Evolutionary conservation across 2,329 filamentous ascomycete genomes (phyloP).

Genomic region (Magnaporthales sp.): DNA sequence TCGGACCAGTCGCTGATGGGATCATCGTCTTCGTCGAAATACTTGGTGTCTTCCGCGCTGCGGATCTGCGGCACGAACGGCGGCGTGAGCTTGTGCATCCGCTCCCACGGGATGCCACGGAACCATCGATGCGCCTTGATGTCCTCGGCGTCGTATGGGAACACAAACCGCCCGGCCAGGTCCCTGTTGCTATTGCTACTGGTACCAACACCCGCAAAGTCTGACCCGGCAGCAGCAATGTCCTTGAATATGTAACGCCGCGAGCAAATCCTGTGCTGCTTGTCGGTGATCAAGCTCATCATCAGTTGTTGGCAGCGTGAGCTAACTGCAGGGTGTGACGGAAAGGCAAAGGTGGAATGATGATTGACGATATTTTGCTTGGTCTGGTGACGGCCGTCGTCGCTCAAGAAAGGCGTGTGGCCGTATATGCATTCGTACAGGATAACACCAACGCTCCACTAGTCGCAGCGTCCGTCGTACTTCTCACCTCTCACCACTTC

Average conservation of each 20-base stretch:
- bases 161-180: slow-evolving; percentile 53
- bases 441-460: slow-evolving; percentile 94
- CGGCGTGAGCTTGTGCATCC: slow-evolving; percentile 59
- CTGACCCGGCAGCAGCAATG: slow-evolving; percentile 10
- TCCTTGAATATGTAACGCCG: slow-evolving; percentile 66
- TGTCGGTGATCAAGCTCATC: slow-evolving; percentile 60
- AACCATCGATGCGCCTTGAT: slow-evolving; percentile 91
- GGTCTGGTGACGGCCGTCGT: slow-evolving; percentile 68
- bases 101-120: slow-evolving; percentile 67
- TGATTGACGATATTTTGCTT: slow-evolving; percentile 83
- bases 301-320: slow-evolving; percentile 71
- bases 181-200: slow-evolving; percentile 10
- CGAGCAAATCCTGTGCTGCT: slow-evolving; percentile 68
- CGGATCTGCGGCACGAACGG: slow-evolving; percentile 73
- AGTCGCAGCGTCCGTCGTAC: slow-evolving; percentile 93
- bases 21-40: slow-evolving; percentile 79
- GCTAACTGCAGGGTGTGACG: slow-evolving; percentile 55
- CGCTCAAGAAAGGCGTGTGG: slow-evolving; percentile 78
- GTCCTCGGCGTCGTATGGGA: slow-evolving; percentile 75
- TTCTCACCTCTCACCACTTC: slow-evolving; percentile 75
- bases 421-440: slow-evolving; percentile 92
- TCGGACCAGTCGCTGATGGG: slow-evolving; percentile 48
- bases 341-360: slow-evolving; percentile 61
- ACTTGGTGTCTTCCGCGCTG: slow-evolving; percentile 66
- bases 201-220: slow-evolving; percentile 13